These are phyloP conservation scores for Cystobasidium ongulense DNA, from an alignment of 768 basidiomycete genomes.

Conservation along the genomic window DNA sequence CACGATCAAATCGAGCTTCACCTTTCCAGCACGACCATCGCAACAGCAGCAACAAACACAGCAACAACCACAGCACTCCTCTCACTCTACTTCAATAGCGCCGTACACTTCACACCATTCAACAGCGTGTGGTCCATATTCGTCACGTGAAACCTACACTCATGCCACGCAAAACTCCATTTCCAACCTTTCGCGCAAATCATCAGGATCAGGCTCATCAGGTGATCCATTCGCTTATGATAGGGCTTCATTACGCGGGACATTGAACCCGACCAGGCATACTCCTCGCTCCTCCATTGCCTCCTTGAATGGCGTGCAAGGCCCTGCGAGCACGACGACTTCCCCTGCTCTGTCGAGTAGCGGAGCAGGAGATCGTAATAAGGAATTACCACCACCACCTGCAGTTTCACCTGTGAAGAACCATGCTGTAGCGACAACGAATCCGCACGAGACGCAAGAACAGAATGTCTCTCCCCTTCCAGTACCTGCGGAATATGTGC, in stretches of 20 bases:
- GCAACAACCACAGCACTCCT: neutral
- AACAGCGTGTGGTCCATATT: neutral
- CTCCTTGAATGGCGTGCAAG: neutral
- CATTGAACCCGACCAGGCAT: neutral
- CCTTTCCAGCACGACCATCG: neutral
- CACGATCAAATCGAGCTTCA: neutral
- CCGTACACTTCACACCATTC: neutral
- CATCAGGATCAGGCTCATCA: neutral
- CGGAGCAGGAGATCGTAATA: constrained; percentile 1
- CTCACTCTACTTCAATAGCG: neutral
- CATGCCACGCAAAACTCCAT: neutral
- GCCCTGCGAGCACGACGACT: neutral
- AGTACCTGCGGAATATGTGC: constrained; percentile 58
- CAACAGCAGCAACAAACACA: neutral
- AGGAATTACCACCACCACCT: constrained; percentile 13
- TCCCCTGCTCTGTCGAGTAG: neutral
- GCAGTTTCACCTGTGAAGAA: neutral
- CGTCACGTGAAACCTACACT: neutral
- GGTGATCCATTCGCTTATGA: constrained; percentile 4
- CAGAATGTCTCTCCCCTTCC: neutral
- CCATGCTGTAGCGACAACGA: neutral
- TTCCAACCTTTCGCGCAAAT: neutral
- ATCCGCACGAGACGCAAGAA: neutral
- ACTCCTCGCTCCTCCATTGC: neutral
- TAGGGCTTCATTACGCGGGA: neutral